phyloP scores from a whole-genome alignment of 371 early-diverging fungal genomes.

The Astathelohania contejeani region DNA sequence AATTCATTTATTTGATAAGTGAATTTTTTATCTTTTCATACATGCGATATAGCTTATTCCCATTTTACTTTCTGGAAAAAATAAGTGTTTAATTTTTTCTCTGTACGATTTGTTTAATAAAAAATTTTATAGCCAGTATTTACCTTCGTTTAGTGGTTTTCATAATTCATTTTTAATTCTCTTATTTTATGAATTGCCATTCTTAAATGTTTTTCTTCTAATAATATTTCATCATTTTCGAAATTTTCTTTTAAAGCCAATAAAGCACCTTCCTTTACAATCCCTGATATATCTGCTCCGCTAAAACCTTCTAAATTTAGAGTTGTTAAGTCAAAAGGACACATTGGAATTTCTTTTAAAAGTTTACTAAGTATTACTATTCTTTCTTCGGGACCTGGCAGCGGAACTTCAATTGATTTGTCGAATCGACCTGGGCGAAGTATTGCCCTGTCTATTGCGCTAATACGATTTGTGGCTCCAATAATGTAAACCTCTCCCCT shows the following conservation, averaged over 20 bases:
- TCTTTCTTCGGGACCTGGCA: slow-evolving; percentile 56
- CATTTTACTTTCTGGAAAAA: no score
- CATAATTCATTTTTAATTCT: no score
- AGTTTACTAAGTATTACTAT: slow-evolving; percentile 49
- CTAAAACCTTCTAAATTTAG: slow-evolving; percentile 44
- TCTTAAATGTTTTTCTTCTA: no score
- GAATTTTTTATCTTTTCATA: no score
- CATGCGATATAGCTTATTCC: no score
- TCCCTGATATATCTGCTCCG: slow-evolving; percentile 49
- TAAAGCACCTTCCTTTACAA: slow-evolving; percentile 45
- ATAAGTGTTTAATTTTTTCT: no score
- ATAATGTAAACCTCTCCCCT: slow-evolving; percentile 61
- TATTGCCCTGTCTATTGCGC: slow-evolving; percentile 83
- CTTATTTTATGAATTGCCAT: no score
- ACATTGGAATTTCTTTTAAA: slow-evolving; percentile 29
- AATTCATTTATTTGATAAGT: no score
- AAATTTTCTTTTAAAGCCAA: slow-evolving; percentile 40
- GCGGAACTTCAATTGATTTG: slow-evolving; percentile 73
- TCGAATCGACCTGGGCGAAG: slow-evolving; percentile 94
- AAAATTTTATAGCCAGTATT: no score
- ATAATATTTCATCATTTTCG: slow-evolving; percentile 13
- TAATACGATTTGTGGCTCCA: slow-evolving; percentile 94
- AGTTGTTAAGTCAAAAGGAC: slow-evolving; percentile 23
- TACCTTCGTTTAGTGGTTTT: no score
- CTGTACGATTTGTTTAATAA: no score